Base-by-base conservation (phyloP, 805 yeast species). In the Myxozyma nipponensis region DNA sequence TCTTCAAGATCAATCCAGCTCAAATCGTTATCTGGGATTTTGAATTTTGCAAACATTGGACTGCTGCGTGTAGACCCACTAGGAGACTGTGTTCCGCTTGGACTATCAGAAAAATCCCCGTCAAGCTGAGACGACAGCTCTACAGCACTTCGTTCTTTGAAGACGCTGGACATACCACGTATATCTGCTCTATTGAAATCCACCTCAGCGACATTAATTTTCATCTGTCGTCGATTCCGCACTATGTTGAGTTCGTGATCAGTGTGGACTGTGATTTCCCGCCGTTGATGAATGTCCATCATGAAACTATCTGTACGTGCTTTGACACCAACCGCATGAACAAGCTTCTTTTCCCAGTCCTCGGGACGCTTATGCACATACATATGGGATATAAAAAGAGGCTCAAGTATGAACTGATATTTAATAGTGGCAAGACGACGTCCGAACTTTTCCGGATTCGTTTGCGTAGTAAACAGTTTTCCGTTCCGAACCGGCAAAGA, bases 401-500 rank as follows among this genome's bases (percentile, higher is more conserved):
- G 90, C 24, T 79, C 74, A 42, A 91, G 69, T 47, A 77, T 76
- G 37, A 95, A 82, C 55, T 78, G 82, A 64, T 87, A 91, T 62
- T 90, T 86, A 54, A 88, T 83, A 1, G 96, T 83, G 58, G 73
- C 79, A 37, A 90, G 70, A 64, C 83, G 86, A 44, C 78, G 76
- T 0, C 95, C 85, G 62, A 90, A 84, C 65, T 87, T 89, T 50
- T 79, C 79, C 26, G 75, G 66, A 2, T 66, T 62, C 47, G 63
- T 65, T 47, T 73, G 73, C 1, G 62, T 64, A 15, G 67, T 68
- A 70, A 87, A 91, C 22, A 93, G 63, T 1, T 69, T 66, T 0
- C 98, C 97, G 41, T 78, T 74, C 45, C 95, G 76, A 15, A 88
- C 77, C 0, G 98, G 96, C 19, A 90, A 71, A 46, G 88, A 80